Conservation (phyloP, 2,329 filamentous ascomycete genomes). For the Ramularia collo-cygni region DNA sequence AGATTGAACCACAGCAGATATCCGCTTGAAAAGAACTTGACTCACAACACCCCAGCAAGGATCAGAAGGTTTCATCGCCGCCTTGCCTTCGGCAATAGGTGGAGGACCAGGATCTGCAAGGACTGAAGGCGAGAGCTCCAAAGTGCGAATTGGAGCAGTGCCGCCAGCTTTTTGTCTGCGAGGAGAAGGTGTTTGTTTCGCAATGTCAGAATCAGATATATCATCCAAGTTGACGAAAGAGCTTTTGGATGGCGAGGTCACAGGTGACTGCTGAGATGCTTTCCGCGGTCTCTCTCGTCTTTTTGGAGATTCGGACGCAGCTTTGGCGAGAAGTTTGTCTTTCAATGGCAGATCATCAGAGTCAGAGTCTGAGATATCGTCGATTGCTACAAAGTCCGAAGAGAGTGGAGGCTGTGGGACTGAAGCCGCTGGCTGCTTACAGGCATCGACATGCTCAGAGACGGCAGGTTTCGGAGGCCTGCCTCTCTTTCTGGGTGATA, state of each 20-base stretch:
- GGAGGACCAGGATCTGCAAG: too few species aligned
- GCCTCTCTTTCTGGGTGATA: slow-evolving; percentile 11
- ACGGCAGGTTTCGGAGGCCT: slow-evolving; percentile 10
- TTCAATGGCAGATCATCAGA: slow-evolving; percentile 10
- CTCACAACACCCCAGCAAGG: slow-evolving; percentile 29
- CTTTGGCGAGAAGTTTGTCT: not conserved
- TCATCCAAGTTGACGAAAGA: not conserved
- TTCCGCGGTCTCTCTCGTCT: not conserved
- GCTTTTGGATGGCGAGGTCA: not conserved
- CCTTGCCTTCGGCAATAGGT: too few species aligned
- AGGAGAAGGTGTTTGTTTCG: slow-evolving; percentile 17
- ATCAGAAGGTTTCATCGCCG: slow-evolving; percentile 19
- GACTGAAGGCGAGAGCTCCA: slow-evolving; percentile 1
- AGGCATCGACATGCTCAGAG: too few species aligned
- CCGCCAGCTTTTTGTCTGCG: slow-evolving; percentile 1
- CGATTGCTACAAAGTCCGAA: slow-evolving; percentile 22
- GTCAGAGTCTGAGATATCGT: slow-evolving; percentile 31
- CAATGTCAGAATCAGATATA: not conserved
- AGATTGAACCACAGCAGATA: slow-evolving; percentile 43
- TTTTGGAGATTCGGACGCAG: not conserved
- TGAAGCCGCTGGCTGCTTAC: slow-evolving; percentile 2
- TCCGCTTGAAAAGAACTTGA: slow-evolving; percentile 38
- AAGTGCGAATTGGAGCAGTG: not conserved
- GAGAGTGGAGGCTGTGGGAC: slow-evolving; percentile 15
- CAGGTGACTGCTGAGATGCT: not conserved